Percentiles rank a stretch among this genome's conserved stretches.
Evolutionary conservation across 805 yeast genomes (phyloP).

Genomic region (Suhomyces faveliae): DNA sequence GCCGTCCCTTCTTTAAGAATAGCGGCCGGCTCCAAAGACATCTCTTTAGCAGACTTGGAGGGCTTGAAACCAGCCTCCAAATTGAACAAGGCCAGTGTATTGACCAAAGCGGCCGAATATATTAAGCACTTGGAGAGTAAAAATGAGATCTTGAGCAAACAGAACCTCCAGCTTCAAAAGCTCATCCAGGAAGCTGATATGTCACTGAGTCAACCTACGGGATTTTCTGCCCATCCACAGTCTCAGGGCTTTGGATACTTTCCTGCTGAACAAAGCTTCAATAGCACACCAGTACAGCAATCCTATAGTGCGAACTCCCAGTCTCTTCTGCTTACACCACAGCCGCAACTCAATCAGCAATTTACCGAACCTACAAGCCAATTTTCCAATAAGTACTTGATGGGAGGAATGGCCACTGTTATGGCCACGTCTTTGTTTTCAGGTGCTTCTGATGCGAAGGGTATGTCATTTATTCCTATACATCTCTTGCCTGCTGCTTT

Average conservation of each 20-base stretch:
- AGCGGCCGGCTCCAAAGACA: slow-evolving; percentile 48
- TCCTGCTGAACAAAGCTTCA: slow-evolving; percentile 20
- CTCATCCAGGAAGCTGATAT: slow-evolving; percentile 35
- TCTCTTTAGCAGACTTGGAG: slow-evolving; percentile 50
- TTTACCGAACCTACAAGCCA: slow-evolving; percentile 3
- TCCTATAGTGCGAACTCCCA: slow-evolving; percentile 12
- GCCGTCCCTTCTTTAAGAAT: slow-evolving; percentile 77
- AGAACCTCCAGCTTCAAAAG: slow-evolving; percentile 43
- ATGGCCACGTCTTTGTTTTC: slow-evolving; percentile 61
- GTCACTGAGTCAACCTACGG: slow-evolving; percentile 5
- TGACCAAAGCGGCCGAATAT: slow-evolving; percentile 75
- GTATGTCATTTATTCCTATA: slow-evolving; percentile 48
- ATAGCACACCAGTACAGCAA: slow-evolving; percentile 18
- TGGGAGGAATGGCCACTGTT: slow-evolving; percentile 66
- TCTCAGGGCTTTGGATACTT: slow-evolving; percentile 18
- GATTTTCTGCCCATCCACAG: not conserved
- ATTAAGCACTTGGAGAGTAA: slow-evolving; percentile 69
- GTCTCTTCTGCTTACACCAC: slow-evolving; percentile 5
- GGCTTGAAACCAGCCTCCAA: slow-evolving; percentile 76
- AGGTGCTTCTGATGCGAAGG: slow-evolving; percentile 45
- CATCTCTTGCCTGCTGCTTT: slow-evolving; percentile 14
- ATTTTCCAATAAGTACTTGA: slow-evolving; percentile 38
- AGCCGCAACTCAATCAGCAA: not conserved
- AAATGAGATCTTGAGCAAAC: slow-evolving; percentile 47
- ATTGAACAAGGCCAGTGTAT: slow-evolving; percentile 72